Conservation (phyloP, 2,329 filamentous ascomycete species). For the Phialophora macrospora region DNA sequence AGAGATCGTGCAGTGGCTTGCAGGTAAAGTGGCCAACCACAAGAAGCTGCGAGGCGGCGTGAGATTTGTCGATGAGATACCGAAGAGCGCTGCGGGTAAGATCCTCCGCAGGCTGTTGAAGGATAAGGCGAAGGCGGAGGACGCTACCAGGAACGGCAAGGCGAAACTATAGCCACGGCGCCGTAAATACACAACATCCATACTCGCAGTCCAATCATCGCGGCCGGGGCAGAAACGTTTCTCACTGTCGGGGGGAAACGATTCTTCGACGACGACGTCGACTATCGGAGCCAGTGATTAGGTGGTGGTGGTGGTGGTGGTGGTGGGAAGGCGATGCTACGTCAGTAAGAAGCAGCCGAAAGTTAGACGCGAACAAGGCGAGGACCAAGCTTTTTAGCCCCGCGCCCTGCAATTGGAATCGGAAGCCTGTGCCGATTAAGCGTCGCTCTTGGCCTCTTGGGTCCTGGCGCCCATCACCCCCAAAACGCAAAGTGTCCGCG, state of each 20-base stretch:
- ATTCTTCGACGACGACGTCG: neutral
- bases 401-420: slow-evolving; percentile 4
- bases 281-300: neutral
- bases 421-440: slow-evolving; percentile 18
- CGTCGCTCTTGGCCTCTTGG: neutral
- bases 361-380: slow-evolving; percentile 13
- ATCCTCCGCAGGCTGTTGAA: slow-evolving; percentile 54
- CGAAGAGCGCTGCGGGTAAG: slow-evolving; percentile 51
- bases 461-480: neutral
- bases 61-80: slow-evolving; percentile 42
- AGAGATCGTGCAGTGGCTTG: slow-evolving; percentile 44
- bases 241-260: no score
- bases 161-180: slow-evolving; percentile 48
- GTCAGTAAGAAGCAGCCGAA: neutral
- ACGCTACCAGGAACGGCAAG: slow-evolving; percentile 40
- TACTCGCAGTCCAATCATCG: neutral
- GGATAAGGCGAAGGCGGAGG: slow-evolving; percentile 49
- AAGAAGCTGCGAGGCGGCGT: slow-evolving; percentile 48
- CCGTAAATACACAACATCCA: neutral
- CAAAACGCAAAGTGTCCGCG: slow-evolving; percentile 11
- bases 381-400: slow-evolving; percentile 25
- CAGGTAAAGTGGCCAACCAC: slow-evolving; percentile 42
- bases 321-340: slow-evolving; percentile 1
- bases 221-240: neutral
- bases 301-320: neutral